phyloP scores from a whole-genome alignment of 352 stramenopile genomes.

The Poterioochromonas sp. region DNA sequence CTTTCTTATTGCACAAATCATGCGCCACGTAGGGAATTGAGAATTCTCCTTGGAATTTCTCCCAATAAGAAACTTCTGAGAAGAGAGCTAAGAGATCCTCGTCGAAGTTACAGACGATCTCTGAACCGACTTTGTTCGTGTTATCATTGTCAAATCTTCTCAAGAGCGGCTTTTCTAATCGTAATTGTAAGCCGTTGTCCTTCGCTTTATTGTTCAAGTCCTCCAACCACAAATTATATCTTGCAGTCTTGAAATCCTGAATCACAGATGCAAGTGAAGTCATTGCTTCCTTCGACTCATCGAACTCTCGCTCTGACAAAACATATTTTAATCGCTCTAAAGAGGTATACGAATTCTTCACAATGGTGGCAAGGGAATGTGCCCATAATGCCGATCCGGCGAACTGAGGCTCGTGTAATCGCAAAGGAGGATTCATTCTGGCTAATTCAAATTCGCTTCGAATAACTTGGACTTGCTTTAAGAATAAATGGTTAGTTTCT shows the following conservation, averaged over 20 bases:
- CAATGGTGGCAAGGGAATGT: constrained; percentile 60
- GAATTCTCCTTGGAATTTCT: constrained; percentile 67
- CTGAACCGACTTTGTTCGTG: constrained; percentile 50
- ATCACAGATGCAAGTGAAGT: constrained; percentile 45
- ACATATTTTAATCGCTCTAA: constrained; percentile 50
- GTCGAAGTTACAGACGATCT: constrained; percentile 86
- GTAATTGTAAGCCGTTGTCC: constrained; percentile 38
- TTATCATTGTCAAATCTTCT: constrained; percentile 35
- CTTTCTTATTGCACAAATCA: constrained; percentile 80
- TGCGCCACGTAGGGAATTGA: constrained; percentile 86
- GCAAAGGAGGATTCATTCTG: constrained; percentile 64
- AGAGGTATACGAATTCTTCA: constrained; percentile 45
- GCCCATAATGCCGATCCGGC: constrained; percentile 81
- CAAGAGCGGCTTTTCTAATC: constrained; percentile 45
- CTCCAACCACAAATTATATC: constrained; percentile 50
- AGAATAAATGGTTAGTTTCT: constrained; percentile 82
- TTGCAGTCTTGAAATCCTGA: constrained; percentile 47
- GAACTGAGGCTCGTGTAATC: constrained; percentile 76
- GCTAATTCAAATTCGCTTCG: constrained; percentile 83
- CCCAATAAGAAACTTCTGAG: constrained; percentile 63
- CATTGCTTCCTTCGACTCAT: constrained; percentile 58
- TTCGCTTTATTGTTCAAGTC: constrained; percentile 41
- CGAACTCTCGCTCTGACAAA: constrained; percentile 56
- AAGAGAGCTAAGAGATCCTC: constrained; percentile 78
- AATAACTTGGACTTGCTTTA: constrained; percentile 53